phyloP scores from a whole-genome alignment of 2,329 filamentous ascomycete species.

The Pestalotiopsis sp. region DNA sequence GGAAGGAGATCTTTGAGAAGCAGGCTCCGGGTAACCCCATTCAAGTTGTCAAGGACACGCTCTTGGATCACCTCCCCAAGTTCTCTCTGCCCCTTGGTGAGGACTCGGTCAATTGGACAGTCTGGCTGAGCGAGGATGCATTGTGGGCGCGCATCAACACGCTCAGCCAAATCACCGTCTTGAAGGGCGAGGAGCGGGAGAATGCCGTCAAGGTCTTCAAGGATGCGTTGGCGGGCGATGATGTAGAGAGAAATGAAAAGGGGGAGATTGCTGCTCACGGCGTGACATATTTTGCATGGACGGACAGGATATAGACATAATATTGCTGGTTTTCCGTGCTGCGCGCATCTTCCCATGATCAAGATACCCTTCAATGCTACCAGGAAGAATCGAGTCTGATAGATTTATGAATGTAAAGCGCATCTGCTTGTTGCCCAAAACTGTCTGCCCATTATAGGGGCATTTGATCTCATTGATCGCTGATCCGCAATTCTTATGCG shows the following conservation, averaged over 20 bases:
- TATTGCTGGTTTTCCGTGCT: not conserved
- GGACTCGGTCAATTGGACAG: constrained; percentile 57
- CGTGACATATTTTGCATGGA: constrained; percentile 66
- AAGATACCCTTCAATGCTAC: not conserved
- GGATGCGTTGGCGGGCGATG: constrained; percentile 52
- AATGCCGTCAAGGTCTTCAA: constrained; percentile 54
- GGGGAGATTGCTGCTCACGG: constrained; percentile 69
- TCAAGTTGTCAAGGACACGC: constrained; percentile 48
- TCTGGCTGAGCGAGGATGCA: constrained; percentile 59
- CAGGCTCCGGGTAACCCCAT: constrained; percentile 56
- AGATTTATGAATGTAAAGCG: not conserved
- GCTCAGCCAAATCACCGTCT: constrained; percentile 67
- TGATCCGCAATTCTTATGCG: not conserved
- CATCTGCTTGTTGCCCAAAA: not conserved
- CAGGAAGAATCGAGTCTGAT: not conserved
- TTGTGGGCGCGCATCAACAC: constrained; percentile 68
- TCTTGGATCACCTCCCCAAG: constrained; percentile 40
- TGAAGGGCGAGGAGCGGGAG: constrained; percentile 53
- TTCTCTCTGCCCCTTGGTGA: constrained; percentile 67
- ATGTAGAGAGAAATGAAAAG: constrained; percentile 60
- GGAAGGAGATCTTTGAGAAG: constrained; percentile 66
- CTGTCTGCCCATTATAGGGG: not conserved
- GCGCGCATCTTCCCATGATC: not conserved
- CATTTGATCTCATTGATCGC: not conserved
- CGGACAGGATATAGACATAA: constrained; percentile 34